A percentile compares a stretch with the other conserved stretches of the same genome.
These are phyloP conservation scores for Seiridium unicorne DNA, from an alignment of 2,329 filamentous ascomycete species.

Conservation along the genomic window DNA sequence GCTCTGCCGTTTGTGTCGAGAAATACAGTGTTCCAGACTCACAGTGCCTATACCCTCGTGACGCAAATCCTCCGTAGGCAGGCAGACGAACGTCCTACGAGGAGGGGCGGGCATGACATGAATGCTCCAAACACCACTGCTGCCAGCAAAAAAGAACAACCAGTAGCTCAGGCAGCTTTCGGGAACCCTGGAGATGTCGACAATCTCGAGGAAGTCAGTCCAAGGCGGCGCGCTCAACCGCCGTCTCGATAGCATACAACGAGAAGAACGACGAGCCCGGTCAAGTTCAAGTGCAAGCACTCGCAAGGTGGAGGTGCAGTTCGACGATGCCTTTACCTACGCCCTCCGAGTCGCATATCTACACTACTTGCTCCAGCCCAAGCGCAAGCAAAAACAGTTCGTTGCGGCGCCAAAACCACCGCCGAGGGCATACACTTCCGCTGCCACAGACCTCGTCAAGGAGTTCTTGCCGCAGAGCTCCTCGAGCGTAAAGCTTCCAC, in stretches of 20 bases:
- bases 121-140: neutral
- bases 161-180: neutral
- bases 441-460: slow-evolving; percentile 82
- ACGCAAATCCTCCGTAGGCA: too few relatives aligned
- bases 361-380: slow-evolving; percentile 87
- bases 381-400: slow-evolving; percentile 86
- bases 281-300: slow-evolving; percentile 43
- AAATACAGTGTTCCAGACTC: too few relatives aligned
- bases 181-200: slow-evolving; percentile 42
- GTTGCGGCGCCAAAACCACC: slow-evolving; percentile 64
- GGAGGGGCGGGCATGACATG: neutral
- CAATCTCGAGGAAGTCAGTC: slow-evolving; percentile 46
- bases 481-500: slow-evolving; percentile 54
- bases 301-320: slow-evolving; percentile 48
- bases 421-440: slow-evolving; percentile 62
- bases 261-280: slow-evolving; percentile 39
- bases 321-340: slow-evolving; percentile 87
- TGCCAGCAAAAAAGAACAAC: neutral
- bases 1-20: too few relatives aligned
- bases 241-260: slow-evolving; percentile 41
- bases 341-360: slow-evolving; percentile 89
- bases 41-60: too few relatives aligned
- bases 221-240: slow-evolving; percentile 35
- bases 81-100: neutral
- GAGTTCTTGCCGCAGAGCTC: slow-evolving; percentile 66